Base-by-base conservation (phyloP, 306 rosid genomes). In the Glycine soja region DNA sequence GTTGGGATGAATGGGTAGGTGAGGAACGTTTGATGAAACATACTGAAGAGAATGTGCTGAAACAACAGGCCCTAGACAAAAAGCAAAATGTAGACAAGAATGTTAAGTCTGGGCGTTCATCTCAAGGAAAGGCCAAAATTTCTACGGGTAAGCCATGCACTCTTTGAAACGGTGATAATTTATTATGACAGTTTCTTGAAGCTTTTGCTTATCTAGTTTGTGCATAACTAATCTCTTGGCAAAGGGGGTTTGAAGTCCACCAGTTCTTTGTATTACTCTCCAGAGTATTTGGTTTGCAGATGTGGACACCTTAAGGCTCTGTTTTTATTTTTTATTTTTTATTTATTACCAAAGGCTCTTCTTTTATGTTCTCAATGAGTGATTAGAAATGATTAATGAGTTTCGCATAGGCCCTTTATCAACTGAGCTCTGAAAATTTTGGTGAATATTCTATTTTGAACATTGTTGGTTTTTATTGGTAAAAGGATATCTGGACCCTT, bases 1-100 rank as follows among this genome's bases (percentile, higher is more conserved):
- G 98, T 94, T 94, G 98, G 98, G 98, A 94, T 52, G 98, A 94
- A 87, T 92, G 97, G 97, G 97, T 92, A 69, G 94, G 91, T 78
- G 90, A 82, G 84, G 93, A 89, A 1, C 97, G 95, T 53, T 77
- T 95, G 80, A 75, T 92, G 98, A 92, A 95, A 83, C 72, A 82
- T 80, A 90, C 88, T 30, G 92, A 89, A 80, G 97, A 89, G 84
- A 92, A 92, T 87, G 83, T 91, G 34, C 1, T 6, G 81, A 92
- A 92, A 89, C 97, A 92, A 76, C 86, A 38, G 81, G 88, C 90
- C 40, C 89, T 91, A 75, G 91, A 89, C 85, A 88, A 88, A 80
- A 93, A 92, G 84, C 91, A 84, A 88, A 89, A 89, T 38, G 87
- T 70, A 36, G 97, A 92, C 81, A 91, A 90, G 88, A 90, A 84